Evolutionary conservation across 2,329 filamentous ascomycete genomes (phyloP).

Genomic region (Ascochyta lentis): DNA sequence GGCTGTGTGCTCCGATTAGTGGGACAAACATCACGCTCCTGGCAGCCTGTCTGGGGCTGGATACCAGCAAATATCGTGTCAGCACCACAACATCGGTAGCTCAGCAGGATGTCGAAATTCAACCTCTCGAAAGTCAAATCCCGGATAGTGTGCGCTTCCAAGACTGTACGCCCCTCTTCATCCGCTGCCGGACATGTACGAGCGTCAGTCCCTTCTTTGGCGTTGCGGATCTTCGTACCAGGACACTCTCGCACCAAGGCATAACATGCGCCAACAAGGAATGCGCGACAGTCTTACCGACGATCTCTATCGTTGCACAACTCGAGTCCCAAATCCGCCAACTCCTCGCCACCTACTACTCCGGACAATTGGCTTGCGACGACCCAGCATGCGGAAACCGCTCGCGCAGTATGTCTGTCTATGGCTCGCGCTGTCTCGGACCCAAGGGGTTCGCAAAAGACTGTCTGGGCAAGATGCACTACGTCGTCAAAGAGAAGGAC

Average conservation of each 20-base stretch:
- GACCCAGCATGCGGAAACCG: constrained; percentile 85
- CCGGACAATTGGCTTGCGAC: constrained; percentile 89
- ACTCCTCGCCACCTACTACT: constrained; percentile 85
- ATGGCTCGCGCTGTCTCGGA: constrained; percentile 87
- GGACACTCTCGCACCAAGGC: constrained; percentile 71
- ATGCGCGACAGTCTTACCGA: constrained; percentile 71
- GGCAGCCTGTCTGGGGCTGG: constrained; percentile 91
- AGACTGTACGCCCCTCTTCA: constrained; percentile 74
- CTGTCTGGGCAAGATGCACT: constrained; percentile 86
- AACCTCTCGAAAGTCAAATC: constrained; percentile 92
- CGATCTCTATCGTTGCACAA: constrained; percentile 81
- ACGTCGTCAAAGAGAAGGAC: constrained; percentile 85
- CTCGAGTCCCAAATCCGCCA: constrained; percentile 82
- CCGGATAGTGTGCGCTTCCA: constrained; percentile 90
- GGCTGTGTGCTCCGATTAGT: constrained; percentile 92
- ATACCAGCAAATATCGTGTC: constrained; percentile 84
- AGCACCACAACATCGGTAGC: constrained; percentile 63
- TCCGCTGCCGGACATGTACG: constrained; percentile 85
- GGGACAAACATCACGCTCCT: constrained; percentile 90
- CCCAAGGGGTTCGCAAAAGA: constrained; percentile 83
- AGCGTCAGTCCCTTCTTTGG: constrained; percentile 77
- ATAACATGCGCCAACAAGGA: constrained; percentile 70
- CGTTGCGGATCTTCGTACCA: constrained; percentile 53
- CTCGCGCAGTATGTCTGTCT: constrained; percentile 91
- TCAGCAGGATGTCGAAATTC: constrained; percentile 61